phyloP scores from a whole-genome alignment of 2,329 filamentous ascomycete genomes.

The Celoporthe dispersa region DNA sequence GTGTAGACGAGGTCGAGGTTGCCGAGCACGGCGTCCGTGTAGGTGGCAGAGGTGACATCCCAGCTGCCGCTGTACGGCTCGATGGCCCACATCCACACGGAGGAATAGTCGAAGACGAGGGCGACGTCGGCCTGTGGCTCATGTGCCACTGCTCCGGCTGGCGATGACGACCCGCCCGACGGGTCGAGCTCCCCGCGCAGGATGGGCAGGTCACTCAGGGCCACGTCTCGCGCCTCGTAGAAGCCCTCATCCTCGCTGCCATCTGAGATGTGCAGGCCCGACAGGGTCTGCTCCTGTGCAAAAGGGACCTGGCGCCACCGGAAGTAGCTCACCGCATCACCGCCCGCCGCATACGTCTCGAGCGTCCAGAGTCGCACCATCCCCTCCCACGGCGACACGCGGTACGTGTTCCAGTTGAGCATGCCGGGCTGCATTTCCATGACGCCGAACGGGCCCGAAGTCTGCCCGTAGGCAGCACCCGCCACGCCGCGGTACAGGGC shows the following conservation, averaged over 20 bases:
- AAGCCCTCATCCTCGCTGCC: slow-evolving; percentile 31
- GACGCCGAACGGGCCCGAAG: slow-evolving; percentile 31
- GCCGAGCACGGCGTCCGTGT: slow-evolving; percentile 27
- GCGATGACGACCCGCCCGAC: not conserved
- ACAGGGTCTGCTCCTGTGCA: slow-evolving; percentile 34
- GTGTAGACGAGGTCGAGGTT: slow-evolving; percentile 32
- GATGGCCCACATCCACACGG: slow-evolving; percentile 33
- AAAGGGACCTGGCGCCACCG: slow-evolving; percentile 35
- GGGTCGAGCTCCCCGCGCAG: slow-evolving; percentile 16
- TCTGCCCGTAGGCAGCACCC: slow-evolving; percentile 31
- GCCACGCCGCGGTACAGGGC: slow-evolving; percentile 32
- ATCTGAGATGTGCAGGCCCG: slow-evolving; percentile 32
- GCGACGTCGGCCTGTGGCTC: slow-evolving; percentile 32
- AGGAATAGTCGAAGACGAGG: slow-evolving; percentile 33
- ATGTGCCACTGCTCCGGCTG: not conserved
- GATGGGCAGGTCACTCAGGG: slow-evolving; percentile 30
- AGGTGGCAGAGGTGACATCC: slow-evolving; percentile 30
- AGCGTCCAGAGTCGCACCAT: slow-evolving; percentile 35
- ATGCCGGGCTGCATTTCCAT: slow-evolving; percentile 36
- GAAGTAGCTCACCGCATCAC: slow-evolving; percentile 33
- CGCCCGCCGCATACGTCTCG: slow-evolving; percentile 32
- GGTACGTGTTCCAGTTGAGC: slow-evolving; percentile 34
- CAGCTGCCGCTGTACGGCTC: slow-evolving; percentile 34
- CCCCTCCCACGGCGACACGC: slow-evolving; percentile 31
- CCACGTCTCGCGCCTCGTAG: slow-evolving; percentile 29